Base-by-base conservation (phyloP, 441 rosid genomes). In the Brassica balearica region DNA sequence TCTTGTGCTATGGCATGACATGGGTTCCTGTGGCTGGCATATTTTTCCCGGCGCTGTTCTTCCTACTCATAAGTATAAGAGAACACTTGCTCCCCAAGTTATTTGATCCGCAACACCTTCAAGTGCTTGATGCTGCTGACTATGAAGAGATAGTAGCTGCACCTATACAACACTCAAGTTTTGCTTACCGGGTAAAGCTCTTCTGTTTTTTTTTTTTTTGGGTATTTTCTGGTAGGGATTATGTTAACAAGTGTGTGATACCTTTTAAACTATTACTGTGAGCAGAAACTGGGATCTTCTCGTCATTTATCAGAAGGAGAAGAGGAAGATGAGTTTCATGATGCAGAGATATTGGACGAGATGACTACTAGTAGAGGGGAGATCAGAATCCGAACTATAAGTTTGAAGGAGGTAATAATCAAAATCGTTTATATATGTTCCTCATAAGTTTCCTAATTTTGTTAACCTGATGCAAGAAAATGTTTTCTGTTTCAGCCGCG, bases 1-100 rank as follows among this genome's bases (percentile, higher is more conserved):
- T 89, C 25, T 51, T 92, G n/a, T 91, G 97, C 74, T 92, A 82
- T 56, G 94, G 97, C 19, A 83, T 89, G 82, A 91, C 96, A 58
- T 95, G 98, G 98, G 87, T 92, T 56, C 97, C 96, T 1, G 76
- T 90, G 8, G 97, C 90, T 4, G 95, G 95, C 1, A 82, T 91
- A 60, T 77, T 92, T 79, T 94, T 92, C 81, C 97, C 97, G 0
- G 76, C 85, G 27, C 87, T 91, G 0, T 90, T 94, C 83, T 89
- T 92, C 80, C 66, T 90, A 55, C 92, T 94, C 19, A 79, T 91
- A 68, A 59, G 76, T 84, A 74, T 92, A 68, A 86, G 98, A 75
- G 87, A 89, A 81, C 85, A 82, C 68, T 56, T 90, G 6, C 91
- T 90, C 4, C 97, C 95, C 23, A 89, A 85, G 85, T 1, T 88